phyloP scores from a whole-genome alignment of 2,329 filamentous ascomycete species.

The Phialocephala sp. region DNA sequence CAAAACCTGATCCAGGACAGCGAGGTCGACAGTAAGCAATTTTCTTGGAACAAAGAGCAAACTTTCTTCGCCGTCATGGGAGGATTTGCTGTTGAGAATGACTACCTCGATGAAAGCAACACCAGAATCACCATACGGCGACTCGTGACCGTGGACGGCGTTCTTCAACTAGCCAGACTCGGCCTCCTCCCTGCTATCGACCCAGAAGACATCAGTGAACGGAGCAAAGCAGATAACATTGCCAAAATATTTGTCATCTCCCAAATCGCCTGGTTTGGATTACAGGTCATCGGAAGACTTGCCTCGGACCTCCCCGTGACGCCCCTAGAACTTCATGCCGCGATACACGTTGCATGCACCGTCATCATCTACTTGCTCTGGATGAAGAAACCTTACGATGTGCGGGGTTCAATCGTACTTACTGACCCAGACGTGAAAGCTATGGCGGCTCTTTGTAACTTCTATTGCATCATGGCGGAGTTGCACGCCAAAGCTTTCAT shows the following conservation, averaged over 20 bases:
- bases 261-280: conserved; percentile 10
- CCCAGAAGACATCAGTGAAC: conserved; percentile 9
- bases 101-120: neutral
- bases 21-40: neutral
- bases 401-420: neutral
- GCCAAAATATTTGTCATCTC: conserved; percentile 3
- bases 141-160: neutral
- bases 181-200: neutral
- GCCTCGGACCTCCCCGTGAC: neutral
- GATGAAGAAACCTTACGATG: conserved; percentile 13
- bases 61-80: conserved; percentile 13
- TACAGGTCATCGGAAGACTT: conserved; percentile 9
- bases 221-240: conserved; percentile 14
- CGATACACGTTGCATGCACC: conserved; percentile 10
- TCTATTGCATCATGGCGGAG: neutral
- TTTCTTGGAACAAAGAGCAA: conserved; percentile 1
- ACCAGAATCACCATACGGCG: neutral
- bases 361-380: conserved; percentile 8
- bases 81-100: conserved; percentile 10
- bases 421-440: neutral
- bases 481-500: neutral
- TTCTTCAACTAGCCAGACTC: neutral
- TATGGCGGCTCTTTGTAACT: conserved; percentile 8
- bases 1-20: neutral
- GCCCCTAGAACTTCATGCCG: neutral